These are phyloP conservation scores for Fusarium stilboides DNA, from an alignment of 2,329 filamentous ascomycete species.

Conservation along the genomic window DNA sequence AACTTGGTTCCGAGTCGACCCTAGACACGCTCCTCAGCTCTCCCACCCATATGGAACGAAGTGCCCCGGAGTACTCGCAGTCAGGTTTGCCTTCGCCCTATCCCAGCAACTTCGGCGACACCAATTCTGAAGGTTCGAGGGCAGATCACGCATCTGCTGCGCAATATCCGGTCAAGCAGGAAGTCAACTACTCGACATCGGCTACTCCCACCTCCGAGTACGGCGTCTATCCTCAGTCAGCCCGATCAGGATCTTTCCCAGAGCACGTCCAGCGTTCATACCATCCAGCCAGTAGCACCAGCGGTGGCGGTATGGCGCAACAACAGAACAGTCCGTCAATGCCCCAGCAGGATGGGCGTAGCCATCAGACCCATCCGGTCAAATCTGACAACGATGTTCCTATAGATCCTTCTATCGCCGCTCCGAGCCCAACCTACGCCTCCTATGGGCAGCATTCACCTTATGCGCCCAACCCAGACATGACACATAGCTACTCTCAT, in stretches of 20 bases:
- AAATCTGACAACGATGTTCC: slow-evolving; percentile 97
- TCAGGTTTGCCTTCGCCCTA: slow-evolving; percentile 87
- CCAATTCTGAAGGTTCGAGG: slow-evolving; percentile 86
- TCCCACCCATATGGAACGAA: slow-evolving; percentile 69
- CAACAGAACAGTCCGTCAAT: slow-evolving; percentile 96
- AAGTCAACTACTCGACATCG: slow-evolving; percentile 83
- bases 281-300: slow-evolving; percentile 82
- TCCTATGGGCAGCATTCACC: slow-evolving; percentile 84
- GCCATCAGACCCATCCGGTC: slow-evolving; percentile 82
- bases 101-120: slow-evolving; percentile 75
- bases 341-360: slow-evolving; percentile 85
- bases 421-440: slow-evolving; percentile 91
- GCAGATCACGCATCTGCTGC: slow-evolving; percentile 96
- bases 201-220: slow-evolving; percentile 93
- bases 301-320: slow-evolving; percentile 94
- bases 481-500: slow-evolving; percentile 83
- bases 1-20: slow-evolving; percentile 49
- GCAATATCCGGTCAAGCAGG: slow-evolving; percentile 87
- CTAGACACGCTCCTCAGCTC: slow-evolving; percentile 47
- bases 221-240: slow-evolving; percentile 80
- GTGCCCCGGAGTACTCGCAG: slow-evolving; percentile 84
- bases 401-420: slow-evolving; percentile 99
- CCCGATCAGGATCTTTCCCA: slow-evolving; percentile 87
- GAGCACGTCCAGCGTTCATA: slow-evolving; percentile 91
- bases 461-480: slow-evolving; percentile 87